A percentile compares a stretch with the other conserved stretches of the same genome.
These are phyloP conservation scores for Globisporangium acanthophoron DNA, from an alignment of 352 stramenopile genomes.

Conservation along the genomic window DNA sequence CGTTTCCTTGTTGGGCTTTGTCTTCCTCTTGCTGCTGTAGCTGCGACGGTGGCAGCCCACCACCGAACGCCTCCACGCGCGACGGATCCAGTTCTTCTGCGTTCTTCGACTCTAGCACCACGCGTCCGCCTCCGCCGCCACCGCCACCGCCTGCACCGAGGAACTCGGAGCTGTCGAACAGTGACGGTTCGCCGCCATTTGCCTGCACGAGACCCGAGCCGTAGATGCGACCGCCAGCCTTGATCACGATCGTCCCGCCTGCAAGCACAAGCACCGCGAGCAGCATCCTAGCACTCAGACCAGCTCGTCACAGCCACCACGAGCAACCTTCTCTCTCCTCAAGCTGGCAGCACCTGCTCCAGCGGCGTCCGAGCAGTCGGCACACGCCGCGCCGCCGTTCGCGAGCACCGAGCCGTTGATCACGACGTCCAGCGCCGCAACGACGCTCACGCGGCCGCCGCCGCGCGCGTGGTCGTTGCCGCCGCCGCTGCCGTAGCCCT, in stretches of 20 bases:
- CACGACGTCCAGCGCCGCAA: slow-evolving; percentile 27
- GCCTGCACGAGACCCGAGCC: slow-evolving; percentile 41
- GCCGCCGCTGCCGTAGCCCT: slow-evolving; percentile 78
- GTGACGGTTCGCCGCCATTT: slow-evolving; percentile 43
- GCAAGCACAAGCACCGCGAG: not conserved
- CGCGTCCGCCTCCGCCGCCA: slow-evolving; percentile 49
- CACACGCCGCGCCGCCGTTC: slow-evolving; percentile 53
- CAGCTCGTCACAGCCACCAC: not conserved
- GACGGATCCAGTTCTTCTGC: slow-evolving; percentile 32
- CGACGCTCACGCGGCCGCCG: slow-evolving; percentile 53
- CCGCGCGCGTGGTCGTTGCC: slow-evolving; percentile 54
- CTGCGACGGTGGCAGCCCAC: slow-evolving; percentile 24
- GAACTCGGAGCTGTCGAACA: slow-evolving; percentile 23
- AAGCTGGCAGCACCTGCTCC: slow-evolving; percentile 32
- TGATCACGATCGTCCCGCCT: slow-evolving; percentile 47
- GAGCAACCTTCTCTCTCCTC: not conserved
- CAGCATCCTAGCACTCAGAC: not conserved
- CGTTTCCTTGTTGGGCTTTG: slow-evolving; percentile 1
- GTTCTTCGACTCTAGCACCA: slow-evolving; percentile 42
- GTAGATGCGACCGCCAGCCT: slow-evolving; percentile 28
- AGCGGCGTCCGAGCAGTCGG: slow-evolving; percentile 52
- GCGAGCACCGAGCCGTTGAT: slow-evolving; percentile 62
- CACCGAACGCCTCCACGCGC: slow-evolving; percentile 45
- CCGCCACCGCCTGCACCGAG: slow-evolving; percentile 32
- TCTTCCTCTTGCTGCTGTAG: not conserved